Percentiles rank a stretch among this genome's conserved stretches.
Conservation (phyloP, 2,329 filamentous ascomycete genomes). For the Diaporthe vaccinii region DNA sequence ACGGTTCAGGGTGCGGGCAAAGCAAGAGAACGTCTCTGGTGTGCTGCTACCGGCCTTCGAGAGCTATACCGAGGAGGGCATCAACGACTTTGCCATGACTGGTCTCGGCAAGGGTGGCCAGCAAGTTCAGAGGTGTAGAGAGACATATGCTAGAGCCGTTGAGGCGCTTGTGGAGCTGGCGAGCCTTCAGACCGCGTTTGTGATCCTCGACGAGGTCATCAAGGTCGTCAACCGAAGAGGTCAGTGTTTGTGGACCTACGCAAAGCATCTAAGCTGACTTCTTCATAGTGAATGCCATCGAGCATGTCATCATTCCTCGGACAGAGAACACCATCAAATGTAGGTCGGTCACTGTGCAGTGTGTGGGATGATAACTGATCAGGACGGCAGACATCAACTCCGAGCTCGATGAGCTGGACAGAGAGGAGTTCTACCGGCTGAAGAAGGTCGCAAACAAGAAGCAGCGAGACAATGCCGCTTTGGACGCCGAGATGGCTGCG, state of each 20-base stretch:
- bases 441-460: slow-evolving; percentile 96
- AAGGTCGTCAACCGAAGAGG: slow-evolving; percentile 98
- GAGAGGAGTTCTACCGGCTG: slow-evolving; percentile 97
- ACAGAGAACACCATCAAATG: slow-evolving; percentile 99
- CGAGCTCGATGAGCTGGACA: slow-evolving; percentile 95
- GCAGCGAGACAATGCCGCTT: slow-evolving; percentile 79
- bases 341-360: slow-evolving; percentile 52
- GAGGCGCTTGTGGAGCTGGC: slow-evolving; percentile 96
- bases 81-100: slow-evolving; percentile 96
- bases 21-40: slow-evolving; percentile 98
- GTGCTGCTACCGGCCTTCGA: slow-evolving; percentile 95
- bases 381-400: slow-evolving; percentile 87
- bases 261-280: slow-evolving; percentile 50
- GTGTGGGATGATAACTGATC: not conserved
- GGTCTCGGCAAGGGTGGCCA: slow-evolving; percentile 97
- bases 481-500: slow-evolving; percentile 81
- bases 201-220: slow-evolving; percentile 98
- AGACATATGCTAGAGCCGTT: slow-evolving; percentile 95
- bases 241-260: slow-evolving; percentile 53
- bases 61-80: slow-evolving; percentile 87
- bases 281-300: slow-evolving; percentile 87
- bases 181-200: slow-evolving; percentile 96
- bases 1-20: slow-evolving; percentile 91
- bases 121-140: slow-evolving; percentile 93
- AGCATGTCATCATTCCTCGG: slow-evolving; percentile 95